phyloP scores from a whole-genome alignment of 129 eudicot genomes.

The Kitagawia praeruptora region DNA sequence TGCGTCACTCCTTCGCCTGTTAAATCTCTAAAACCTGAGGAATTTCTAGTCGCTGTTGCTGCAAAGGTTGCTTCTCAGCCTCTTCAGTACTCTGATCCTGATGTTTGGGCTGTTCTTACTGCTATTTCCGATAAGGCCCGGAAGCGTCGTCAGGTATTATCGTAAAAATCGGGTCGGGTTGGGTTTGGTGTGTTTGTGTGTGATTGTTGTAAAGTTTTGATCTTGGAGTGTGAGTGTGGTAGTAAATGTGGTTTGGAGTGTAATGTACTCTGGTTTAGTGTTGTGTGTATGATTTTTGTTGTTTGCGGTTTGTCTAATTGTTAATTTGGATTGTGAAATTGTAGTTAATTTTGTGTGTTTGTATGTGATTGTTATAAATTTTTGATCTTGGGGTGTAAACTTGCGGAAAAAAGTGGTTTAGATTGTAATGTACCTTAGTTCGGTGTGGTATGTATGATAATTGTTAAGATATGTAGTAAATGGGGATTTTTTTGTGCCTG shows the following conservation, averaged over 20 bases:
- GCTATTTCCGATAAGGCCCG: conserved; percentile 85
- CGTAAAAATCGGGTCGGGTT: neutral
- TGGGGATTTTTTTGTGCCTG: neutral
- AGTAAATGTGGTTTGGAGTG: neutral
- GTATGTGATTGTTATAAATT: neutral
- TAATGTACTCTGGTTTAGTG: neutral
- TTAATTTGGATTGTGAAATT: neutral
- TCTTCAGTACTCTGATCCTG: conserved; percentile 65
- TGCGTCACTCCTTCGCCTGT: neutral
- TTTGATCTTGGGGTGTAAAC: neutral
- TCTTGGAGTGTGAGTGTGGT: neutral
- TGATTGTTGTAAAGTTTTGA: neutral
- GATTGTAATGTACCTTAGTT: neutral
- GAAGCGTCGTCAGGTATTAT: conserved; percentile 69
- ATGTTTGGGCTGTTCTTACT: conserved; percentile 92
- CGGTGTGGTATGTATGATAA: neutral
- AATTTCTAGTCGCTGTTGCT: conserved; percentile 57
- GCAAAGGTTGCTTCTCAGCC: conserved; percentile 68
- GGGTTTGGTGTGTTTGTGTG: neutral
- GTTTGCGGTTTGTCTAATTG: neutral
- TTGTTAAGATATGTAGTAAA: neutral
- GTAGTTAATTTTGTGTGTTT: neutral
- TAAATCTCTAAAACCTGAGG: conserved; percentile 23
- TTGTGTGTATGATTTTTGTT: neutral
- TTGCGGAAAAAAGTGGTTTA: neutral